phyloP scores from a whole-genome alignment of 2,329 filamentous ascomycete genomes.

The Fusarium irregulare region DNA sequence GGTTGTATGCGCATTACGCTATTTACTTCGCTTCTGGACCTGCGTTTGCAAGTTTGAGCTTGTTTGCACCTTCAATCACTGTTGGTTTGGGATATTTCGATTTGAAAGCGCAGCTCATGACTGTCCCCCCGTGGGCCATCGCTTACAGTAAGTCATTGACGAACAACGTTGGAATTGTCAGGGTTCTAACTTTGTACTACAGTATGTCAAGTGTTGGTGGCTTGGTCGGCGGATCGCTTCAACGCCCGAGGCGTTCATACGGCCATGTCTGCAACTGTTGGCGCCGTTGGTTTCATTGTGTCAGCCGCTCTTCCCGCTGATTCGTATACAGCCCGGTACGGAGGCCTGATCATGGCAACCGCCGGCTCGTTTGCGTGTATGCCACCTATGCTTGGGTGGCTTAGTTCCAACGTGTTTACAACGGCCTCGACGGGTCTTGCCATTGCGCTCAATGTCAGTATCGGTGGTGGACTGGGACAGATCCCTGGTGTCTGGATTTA shows the following conservation, averaged over 20 bases:
- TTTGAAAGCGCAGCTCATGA: conserved; percentile 72
- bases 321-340: conserved; percentile 71
- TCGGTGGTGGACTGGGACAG: conserved; percentile 74
- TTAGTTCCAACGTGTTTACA: conserved; percentile 73
- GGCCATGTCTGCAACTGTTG: conserved; percentile 56
- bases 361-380: conserved; percentile 76
- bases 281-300: conserved; percentile 65
- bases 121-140: conserved; percentile 72
- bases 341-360: conserved; percentile 74
- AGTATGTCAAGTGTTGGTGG: conserved; percentile 56
- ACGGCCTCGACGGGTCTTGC: conserved; percentile 75
- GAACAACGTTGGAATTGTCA: neutral
- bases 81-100: conserved; percentile 62
- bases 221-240: conserved; percentile 72
- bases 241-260: conserved; percentile 64
- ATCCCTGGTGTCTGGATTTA: conserved; percentile 82
- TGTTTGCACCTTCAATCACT: conserved; percentile 72
- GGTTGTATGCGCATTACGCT: conserved; percentile 74
- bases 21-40: conserved; percentile 63
- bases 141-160: conserved; percentile 60
- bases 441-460: conserved; percentile 76
- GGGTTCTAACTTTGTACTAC: conserved; percentile 7
- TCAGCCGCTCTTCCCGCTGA: conserved; percentile 72
- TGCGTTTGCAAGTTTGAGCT: conserved; percentile 68
- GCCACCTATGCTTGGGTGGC: conserved; percentile 76